phyloP scores from a whole-genome alignment of 805 yeast species.

The Blastobotrys muscicola region DNA sequence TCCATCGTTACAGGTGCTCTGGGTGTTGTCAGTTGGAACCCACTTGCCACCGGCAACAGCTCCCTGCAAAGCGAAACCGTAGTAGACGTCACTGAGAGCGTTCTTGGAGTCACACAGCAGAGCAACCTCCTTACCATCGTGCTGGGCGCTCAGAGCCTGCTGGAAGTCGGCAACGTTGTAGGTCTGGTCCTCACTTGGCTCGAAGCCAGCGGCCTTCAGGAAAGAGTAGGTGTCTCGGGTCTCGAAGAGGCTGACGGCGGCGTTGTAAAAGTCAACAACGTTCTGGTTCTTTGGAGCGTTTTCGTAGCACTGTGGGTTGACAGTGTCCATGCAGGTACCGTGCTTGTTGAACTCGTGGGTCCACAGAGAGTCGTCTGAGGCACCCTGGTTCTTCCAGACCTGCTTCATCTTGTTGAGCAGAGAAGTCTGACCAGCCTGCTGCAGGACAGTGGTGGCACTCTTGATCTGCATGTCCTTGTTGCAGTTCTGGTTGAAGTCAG shows the following conservation, averaged over 20 bases:
- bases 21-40: slow-evolving; percentile 44
- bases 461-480: slow-evolving; percentile 47
- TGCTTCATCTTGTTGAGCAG: slow-evolving; percentile 47
- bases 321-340: slow-evolving; percentile 82
- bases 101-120: slow-evolving; percentile 46
- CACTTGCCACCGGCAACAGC: slow-evolving; percentile 59
- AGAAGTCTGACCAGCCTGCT: slow-evolving; percentile 33
- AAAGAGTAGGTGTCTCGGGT: slow-evolving; percentile 58
- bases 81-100: slow-evolving; percentile 64
- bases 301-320: slow-evolving; percentile 60
- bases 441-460: slow-evolving; percentile 39
- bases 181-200: slow-evolving; percentile 50
- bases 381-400: slow-evolving; percentile 68
- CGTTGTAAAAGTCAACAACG: slow-evolving; percentile 63
- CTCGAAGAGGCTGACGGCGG: slow-evolving; percentile 48
- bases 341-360: slow-evolving; percentile 89
- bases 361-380: slow-evolving; percentile 68
- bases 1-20: slow-evolving; percentile 58
- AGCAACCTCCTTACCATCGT: slow-evolving; percentile 40
- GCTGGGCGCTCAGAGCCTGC: slow-evolving; percentile 27
- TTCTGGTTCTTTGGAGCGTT: slow-evolving; percentile 24
- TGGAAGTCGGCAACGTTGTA: slow-evolving; percentile 40
- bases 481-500: slow-evolving; percentile 61
- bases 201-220: slow-evolving; percentile 58
- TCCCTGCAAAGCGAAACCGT: slow-evolving; percentile 68